Conservation (phyloP, 306 rosid species). For the Dalbergia cochinchinensis region DNA sequence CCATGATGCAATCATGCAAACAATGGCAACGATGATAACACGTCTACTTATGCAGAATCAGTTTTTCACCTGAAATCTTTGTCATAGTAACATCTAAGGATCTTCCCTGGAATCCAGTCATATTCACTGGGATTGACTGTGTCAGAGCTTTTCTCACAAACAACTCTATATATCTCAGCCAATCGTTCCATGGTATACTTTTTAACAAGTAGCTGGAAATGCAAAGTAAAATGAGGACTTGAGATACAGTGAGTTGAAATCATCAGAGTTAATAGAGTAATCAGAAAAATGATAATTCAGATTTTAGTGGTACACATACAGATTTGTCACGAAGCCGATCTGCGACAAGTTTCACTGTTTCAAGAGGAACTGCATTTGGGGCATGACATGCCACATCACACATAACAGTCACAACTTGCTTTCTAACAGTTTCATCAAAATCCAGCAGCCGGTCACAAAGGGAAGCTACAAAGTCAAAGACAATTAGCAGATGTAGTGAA, state of each 20-base stretch:
- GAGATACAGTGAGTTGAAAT: slow-evolving; percentile 37
- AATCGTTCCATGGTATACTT: slow-evolving; percentile 91
- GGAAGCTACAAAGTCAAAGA: slow-evolving; percentile 66
- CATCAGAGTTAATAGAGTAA: slow-evolving; percentile 29
- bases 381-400: slow-evolving; percentile 82
- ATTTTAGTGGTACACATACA: slow-evolving; percentile 60
- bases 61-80: slow-evolving; percentile 88
- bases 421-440: slow-evolving; percentile 82
- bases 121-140: slow-evolving; percentile 57
- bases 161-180: slow-evolving; percentile 78
- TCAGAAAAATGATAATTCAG: slow-evolving; percentile 20
- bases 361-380: slow-evolving; percentile 66
- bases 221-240: slow-evolving; percentile 45
- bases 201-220: slow-evolving; percentile 86
- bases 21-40: slow-evolving; percentile 29
- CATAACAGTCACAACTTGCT: slow-evolving; percentile 94
- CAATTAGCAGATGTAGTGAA: slow-evolving; percentile 43
- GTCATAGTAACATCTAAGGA: slow-evolving; percentile 91
- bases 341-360: slow-evolving; percentile 83
- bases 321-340: slow-evolving; percentile 95
- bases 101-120: slow-evolving; percentile 94
- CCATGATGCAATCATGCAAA: slow-evolving; percentile 36
- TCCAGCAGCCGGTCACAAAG: slow-evolving; percentile 90
- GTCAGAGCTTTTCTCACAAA: slow-evolving; percentile 67
- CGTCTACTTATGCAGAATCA: slow-evolving; percentile 21